Conservation (phyloP, 306 rosid genomes). For the Fagus crenata region DNA sequence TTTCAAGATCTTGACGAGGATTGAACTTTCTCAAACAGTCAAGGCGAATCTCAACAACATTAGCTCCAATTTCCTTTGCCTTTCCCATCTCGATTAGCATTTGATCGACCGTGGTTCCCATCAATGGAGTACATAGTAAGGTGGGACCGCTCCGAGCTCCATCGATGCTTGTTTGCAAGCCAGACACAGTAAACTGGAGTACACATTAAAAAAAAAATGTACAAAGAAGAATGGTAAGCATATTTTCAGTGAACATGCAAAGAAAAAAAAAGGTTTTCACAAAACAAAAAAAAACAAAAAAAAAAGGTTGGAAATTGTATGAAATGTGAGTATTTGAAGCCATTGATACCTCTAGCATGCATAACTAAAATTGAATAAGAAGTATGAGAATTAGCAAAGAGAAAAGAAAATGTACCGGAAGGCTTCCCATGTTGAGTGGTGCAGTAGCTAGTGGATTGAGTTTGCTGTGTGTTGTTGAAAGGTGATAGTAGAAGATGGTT, state of each 20-base stretch:
- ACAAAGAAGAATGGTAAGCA: too few species aligned
- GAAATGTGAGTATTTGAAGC: not conserved
- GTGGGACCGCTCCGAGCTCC: slow-evolving; percentile 37
- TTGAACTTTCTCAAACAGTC: slow-evolving; percentile 43
- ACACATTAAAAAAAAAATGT: not conserved
- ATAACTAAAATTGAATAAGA: not conserved
- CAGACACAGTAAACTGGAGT: slow-evolving; percentile 24
- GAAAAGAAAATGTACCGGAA: slow-evolving; percentile 19
- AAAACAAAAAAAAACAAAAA: not conserved
- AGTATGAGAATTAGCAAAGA: not conserved
- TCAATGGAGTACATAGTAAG: slow-evolving; percentile 40
- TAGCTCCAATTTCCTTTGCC: slow-evolving; percentile 48
- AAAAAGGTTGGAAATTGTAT: not conserved
- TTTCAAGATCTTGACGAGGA: slow-evolving; percentile 35
- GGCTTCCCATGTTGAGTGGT: slow-evolving; percentile 23
- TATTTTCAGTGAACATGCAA: too few species aligned
- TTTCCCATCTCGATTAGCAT: slow-evolving; percentile 45
- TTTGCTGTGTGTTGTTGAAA: not conserved
- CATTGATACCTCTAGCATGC: not conserved
- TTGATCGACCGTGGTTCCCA: slow-evolving; percentile 38
- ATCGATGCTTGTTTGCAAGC: slow-evolving; percentile 5
- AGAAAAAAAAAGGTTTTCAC: too few species aligned
- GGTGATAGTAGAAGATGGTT: not conserved
- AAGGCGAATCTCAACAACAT: slow-evolving; percentile 47
- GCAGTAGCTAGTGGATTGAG: not conserved